Base-by-base conservation (phyloP, 129 eudicot species). In the Centella asiatica region DNA sequence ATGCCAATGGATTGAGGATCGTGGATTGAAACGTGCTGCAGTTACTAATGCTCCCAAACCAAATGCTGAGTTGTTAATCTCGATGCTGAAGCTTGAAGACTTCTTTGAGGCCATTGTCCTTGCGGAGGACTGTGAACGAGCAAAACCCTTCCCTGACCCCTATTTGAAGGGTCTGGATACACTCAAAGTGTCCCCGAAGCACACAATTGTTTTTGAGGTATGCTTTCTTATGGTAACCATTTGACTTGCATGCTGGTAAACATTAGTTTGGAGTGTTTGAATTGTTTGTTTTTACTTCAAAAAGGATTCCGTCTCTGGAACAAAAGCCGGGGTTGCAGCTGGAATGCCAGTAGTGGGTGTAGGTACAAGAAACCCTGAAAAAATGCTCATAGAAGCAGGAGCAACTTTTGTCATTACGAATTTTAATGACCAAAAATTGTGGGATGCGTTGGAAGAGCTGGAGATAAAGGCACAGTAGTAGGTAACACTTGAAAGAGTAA, bases 91-190 rank as follows among this genome's bases (percentile, higher is more conserved):
- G 51, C 90, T 90, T n/a, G 10, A 71, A 32, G 80, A 86, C 34
- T 90, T 81, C 80, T 90, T 90, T 59, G 78, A 83, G 78, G 69
- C 76, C 5, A 29, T 90, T 6, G 69, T 86, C 47, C 72, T 90
- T 68, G 95, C 87, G 44, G 79, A 74, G 54, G 93, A 90, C 63
- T 90, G 97, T 64, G 94, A 80, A 50, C 78, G 93, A 60, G 83
- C 95, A 64, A 90, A 90, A 73, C 95, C 97, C 54, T 85, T 76
- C 70, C 97, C 95, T 20, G 97, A 81, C 71, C 97, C 95, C 47
- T 90, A 90, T 74, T 60, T 83, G 69, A 81, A 87, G 77, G 95
- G 78, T 66, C 84, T 90, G 19, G 25, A 77, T 53, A 76, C 71
- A 55, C 82, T 90, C 40, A 69, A 74, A 69, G 85, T 69, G 34